phyloP scores from a whole-genome alignment of 2,329 filamentous ascomycete species.

The Colletotrichum scovillei region DNA sequence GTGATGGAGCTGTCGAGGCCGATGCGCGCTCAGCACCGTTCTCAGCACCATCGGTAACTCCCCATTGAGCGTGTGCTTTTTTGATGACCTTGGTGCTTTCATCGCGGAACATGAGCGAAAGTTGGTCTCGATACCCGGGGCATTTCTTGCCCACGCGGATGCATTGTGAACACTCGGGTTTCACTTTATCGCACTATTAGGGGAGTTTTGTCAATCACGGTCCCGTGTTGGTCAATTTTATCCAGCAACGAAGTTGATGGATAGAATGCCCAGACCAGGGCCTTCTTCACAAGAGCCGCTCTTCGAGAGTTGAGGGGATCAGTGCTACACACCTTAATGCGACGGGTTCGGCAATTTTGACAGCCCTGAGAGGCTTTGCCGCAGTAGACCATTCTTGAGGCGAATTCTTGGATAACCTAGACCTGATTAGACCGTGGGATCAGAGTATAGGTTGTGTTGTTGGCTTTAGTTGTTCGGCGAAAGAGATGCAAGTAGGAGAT shows the following conservation, averaged over 20 bases:
- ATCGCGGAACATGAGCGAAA: constrained; percentile 74
- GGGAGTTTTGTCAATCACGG: background rate
- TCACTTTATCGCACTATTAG: constrained; percentile 69
- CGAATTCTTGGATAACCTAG: background rate
- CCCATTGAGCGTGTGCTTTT: constrained; percentile 67
- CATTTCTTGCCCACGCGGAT: constrained; percentile 69
- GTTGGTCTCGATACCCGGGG: constrained; percentile 72
- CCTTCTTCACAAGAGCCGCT: background rate
- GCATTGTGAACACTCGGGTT: constrained; percentile 72
- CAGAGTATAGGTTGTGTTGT: background rate
- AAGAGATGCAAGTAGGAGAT: background rate
- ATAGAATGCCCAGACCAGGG: background rate
- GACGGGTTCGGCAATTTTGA: constrained; percentile 63
- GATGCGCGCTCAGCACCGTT: background rate
- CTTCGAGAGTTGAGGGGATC: background rate
- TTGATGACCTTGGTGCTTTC: constrained; percentile 72
- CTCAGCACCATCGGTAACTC: constrained; percentile 35
- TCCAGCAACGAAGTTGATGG: background rate
- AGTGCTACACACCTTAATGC: constrained; percentile 61
- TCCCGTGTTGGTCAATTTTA: background rate
- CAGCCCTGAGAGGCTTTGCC: constrained; percentile 68
- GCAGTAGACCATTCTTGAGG: constrained; percentile 63
- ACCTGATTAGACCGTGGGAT: background rate
- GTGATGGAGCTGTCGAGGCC: constrained; percentile 35
- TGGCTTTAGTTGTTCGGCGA: background rate